phyloP scores from a whole-genome alignment of 768 basidiomycete genomes.

The Tylopilus balloui region DNA sequence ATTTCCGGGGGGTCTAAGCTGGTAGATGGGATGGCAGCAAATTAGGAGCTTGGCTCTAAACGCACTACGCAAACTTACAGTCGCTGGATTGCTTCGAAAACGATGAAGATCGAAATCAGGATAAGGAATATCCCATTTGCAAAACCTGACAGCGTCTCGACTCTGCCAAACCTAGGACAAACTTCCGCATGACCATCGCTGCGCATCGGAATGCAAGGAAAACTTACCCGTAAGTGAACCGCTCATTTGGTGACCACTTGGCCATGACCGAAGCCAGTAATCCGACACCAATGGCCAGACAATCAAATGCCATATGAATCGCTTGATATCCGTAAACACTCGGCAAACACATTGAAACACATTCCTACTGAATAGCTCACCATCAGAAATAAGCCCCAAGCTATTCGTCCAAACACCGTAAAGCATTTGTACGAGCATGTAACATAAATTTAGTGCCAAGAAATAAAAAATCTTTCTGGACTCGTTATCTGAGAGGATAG shows the following conservation, averaged over 20 bases:
- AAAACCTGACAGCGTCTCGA: conserved; percentile 96
- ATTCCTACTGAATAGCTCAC: conserved; percentile 40
- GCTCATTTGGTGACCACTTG: conserved; percentile 91
- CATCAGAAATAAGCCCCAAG: conserved; percentile 93
- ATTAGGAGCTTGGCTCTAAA: not conserved
- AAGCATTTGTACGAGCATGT: conserved; percentile 96
- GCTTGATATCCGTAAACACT: conserved; percentile 45
- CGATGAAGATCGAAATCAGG: conserved; percentile 94
- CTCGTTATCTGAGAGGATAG: conserved; percentile 86
- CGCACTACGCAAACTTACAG: conserved; percentile 50
- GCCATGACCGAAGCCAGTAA: conserved; percentile 97
- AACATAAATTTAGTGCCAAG: conserved; percentile 87
- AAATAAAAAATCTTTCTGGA: conserved; percentile 97
- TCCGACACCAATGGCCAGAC: conserved; percentile 94
- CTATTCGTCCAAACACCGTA: conserved; percentile 99
- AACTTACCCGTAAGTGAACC: conserved; percentile 90
- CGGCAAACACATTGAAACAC: not conserved
- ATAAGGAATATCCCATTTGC: conserved; percentile 95
- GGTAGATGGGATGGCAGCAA: not conserved
- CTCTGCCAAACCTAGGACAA: conserved; percentile 74
- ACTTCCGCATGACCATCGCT: not conserved
- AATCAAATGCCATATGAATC: conserved; percentile 99
- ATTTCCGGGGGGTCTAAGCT: conserved; percentile 95
- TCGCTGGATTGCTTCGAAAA: conserved; percentile 95
- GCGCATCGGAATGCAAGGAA: not conserved